Base-by-base conservation (phyloP, 495 filamentous ascomycete genomes). In the Neurospora pannonica region DNA sequence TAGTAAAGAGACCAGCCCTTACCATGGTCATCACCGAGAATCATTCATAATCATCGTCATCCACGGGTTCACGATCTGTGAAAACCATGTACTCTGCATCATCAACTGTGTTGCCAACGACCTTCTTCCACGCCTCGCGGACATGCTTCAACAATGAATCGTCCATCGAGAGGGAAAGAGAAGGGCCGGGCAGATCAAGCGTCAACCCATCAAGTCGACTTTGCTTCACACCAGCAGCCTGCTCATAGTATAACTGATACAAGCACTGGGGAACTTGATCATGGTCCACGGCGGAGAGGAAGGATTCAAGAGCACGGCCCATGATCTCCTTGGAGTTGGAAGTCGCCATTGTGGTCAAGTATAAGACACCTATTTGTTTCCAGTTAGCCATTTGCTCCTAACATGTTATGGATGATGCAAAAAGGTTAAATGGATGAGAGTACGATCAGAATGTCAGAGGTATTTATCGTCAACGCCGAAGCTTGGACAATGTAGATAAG, bases 401-500 rank as follows among this genome's bases (percentile, higher is more conserved):
- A 75, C 62, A 38, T n/a, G 62, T 43, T 37, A 39, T 60, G 75
- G 37, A 31, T 19, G 28, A 67, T 34, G 72, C 71, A 46, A 73
- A 78, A 76, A 76, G 71, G 69, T 62, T 73, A 75, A 75, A 78
- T 77, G 74, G 78, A 72, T 67, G 46, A 74, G 84, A 86, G 78
- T 82, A 81, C 79, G 28, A 90, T 97, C 94, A 97, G 94, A 87
- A 89, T 93, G 91, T 93, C 90, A 93, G 90, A 93, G 89, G 89
- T 92, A 88, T 89, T 87, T 89, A 86, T 93, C 93, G 89, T 94
- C 94, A 95, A 90, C 85, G 83, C 81, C 85, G 83, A 88, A 89
- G 83, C 84, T 90, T 92, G 93, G 94, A 91, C 93, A 97, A 97
- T 97, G 94, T 98, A 98, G 94, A 96, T 97, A 98, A 97, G 94